Evolutionary conservation across 345 rosid species (phyloP).

Genomic region (Gossypium mustelinum): DNA sequence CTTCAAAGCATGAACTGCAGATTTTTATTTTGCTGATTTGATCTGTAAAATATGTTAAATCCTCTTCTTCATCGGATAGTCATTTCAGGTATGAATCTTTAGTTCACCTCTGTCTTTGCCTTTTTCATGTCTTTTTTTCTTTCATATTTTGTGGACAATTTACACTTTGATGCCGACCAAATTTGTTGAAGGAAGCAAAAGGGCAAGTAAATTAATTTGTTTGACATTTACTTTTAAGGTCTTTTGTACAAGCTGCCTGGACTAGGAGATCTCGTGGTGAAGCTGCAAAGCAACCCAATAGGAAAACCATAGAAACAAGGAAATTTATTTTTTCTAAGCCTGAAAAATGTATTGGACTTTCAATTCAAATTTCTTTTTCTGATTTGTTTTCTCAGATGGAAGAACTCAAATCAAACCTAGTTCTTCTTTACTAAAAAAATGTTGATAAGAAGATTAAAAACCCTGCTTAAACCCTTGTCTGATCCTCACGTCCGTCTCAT

Average conservation of each 20-base stretch:
- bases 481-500: no score
- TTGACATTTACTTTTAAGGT: constrained; percentile 32
- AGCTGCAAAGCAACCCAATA: constrained; percentile 30
- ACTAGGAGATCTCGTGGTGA: constrained; percentile 86
- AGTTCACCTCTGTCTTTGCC: no score
- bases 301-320: no score
- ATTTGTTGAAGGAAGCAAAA: neutral
- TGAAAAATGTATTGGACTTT: no score
- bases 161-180: neutral
- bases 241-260: constrained; percentile 78
- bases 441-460: no score
- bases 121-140: no score
- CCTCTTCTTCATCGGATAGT: no score
- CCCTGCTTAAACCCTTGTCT: no score
- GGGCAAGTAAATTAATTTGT: neutral
- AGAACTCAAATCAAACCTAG: neutral
- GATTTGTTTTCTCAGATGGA: neutral
- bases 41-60: neutral
- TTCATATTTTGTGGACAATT: neutral
- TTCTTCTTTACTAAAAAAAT: neutral
- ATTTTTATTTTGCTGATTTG: constrained; percentile 3
- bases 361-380: no score
- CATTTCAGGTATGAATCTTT: no score
- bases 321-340: no score
- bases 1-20: neutral